These are phyloP conservation scores for Hyaloscypha bicolor DNA, from an alignment of 495 filamentous ascomycete species.

Conservation along the genomic window DNA sequence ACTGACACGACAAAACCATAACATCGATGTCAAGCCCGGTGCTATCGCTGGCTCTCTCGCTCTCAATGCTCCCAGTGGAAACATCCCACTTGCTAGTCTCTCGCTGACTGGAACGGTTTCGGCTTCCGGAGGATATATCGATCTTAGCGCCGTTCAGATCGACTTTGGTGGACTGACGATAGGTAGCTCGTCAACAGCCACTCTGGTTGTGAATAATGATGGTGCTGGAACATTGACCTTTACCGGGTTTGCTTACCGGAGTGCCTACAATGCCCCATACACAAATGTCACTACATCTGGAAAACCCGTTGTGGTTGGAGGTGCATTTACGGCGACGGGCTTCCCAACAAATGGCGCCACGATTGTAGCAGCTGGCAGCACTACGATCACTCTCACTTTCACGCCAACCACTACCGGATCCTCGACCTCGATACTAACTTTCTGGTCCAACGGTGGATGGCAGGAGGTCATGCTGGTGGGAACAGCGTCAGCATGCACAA, in stretches of 20 bases:
- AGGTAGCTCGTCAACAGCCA: conserved; percentile 36
- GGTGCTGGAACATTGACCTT: conserved; percentile 6
- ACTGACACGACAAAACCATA: not conserved
- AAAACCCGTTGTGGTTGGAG: not conserved
- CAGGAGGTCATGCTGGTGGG: not conserved
- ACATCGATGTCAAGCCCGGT: conserved; percentile 1
- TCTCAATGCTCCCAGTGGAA: conserved; percentile 2
- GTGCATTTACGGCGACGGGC: conserved; percentile 32
- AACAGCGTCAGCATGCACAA: not conserved
- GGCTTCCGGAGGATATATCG: conserved; percentile 13
- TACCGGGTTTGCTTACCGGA: conserved; percentile 9
- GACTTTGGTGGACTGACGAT: conserved; percentile 45
- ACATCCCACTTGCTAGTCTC: conserved; percentile 1
- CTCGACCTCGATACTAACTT: not conserved
- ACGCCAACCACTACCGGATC: not conserved
- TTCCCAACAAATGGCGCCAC: conserved; percentile 32
- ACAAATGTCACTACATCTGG: conserved; percentile 5
- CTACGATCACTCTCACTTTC: conserved; percentile 31
- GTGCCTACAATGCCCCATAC: not conserved
- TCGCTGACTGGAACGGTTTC: conserved; percentile 1
- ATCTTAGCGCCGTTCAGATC: conserved; percentile 17
- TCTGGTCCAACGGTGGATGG: conserved; percentile 1
- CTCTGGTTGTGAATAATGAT: conserved; percentile 36
- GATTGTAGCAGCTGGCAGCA: conserved; percentile 29
- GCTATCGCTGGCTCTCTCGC: not conserved